A percentile compares a stretch with the other conserved stretches of the same genome.
Evolutionary conservation across 2,329 filamentous ascomycete species (phyloP).

Genomic region (Alternaria sp.): DNA sequence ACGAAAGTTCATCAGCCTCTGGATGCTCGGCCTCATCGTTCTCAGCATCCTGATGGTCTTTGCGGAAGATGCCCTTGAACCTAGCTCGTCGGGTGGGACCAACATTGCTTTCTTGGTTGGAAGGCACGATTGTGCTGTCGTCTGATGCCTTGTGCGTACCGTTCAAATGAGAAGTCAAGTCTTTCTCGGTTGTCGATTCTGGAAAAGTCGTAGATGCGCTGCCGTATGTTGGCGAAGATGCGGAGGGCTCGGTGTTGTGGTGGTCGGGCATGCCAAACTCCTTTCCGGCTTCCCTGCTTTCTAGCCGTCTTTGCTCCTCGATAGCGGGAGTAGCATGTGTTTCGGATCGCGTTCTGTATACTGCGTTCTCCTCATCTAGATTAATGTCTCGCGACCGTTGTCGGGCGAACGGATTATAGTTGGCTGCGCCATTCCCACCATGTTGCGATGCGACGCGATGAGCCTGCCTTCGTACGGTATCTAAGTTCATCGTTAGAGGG

Average conservation of each 20-base stretch:
- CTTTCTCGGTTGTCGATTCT: slow-evolving; percentile 18
- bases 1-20: slow-evolving; percentile 34
- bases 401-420: slow-evolving; percentile 49
- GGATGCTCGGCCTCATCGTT: slow-evolving; percentile 23
- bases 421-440: slow-evolving; percentile 31
- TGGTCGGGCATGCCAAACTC: slow-evolving; percentile 41
- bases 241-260: slow-evolving; percentile 39
- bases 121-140: slow-evolving; percentile 33
- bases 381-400: slow-evolving; percentile 33
- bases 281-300: slow-evolving; percentile 35
- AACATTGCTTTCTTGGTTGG: slow-evolving; percentile 16
- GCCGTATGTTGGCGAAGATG: slow-evolving; percentile 30
- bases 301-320: slow-evolving; percentile 37
- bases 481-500: slow-evolving; percentile 31
- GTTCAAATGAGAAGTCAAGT: slow-evolving; percentile 15
- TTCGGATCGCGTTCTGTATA: slow-evolving; percentile 37
- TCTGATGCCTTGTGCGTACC: slow-evolving; percentile 29
- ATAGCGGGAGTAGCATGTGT: slow-evolving; percentile 28
- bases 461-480: slow-evolving; percentile 47
- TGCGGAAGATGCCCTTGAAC: slow-evolving; percentile 46
- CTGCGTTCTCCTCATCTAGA: slow-evolving; percentile 41
- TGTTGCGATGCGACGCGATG: slow-evolving; percentile 45
- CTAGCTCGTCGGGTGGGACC: slow-evolving; percentile 34
- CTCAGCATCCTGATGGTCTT: slow-evolving; percentile 31
- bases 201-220: slow-evolving; percentile 17